A percentile compares a stretch with the other conserved stretches of the same genome.
Evolutionary conservation across 257 asterid genomes (phyloP).

Genomic region (Vinca minor): DNA sequence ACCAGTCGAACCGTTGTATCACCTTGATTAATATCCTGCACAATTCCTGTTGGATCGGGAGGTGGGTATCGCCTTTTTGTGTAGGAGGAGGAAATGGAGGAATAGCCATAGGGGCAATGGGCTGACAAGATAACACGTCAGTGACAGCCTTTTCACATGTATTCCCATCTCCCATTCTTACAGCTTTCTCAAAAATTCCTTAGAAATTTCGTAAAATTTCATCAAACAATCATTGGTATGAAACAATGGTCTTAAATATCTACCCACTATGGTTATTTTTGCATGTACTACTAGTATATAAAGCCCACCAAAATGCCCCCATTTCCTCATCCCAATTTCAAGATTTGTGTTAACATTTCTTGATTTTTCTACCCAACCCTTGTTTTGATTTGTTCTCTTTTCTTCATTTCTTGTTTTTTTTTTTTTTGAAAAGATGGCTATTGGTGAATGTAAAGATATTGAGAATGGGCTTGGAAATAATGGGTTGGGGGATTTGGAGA

Average conservation of each 20-base stretch:
- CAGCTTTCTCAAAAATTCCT: slow-evolving; percentile 11
- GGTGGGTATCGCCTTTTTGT: too few relatives aligned
- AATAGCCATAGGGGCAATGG: too few relatives aligned
- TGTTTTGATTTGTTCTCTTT: neutral
- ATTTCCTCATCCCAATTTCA: neutral
- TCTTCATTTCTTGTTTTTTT: neutral
- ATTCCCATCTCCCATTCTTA: slow-evolving; percentile 3
- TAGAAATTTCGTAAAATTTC: neutral
- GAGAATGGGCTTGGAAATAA: slow-evolving; percentile 30
- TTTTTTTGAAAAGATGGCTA: slow-evolving; percentile 31
- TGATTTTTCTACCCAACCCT: neutral
- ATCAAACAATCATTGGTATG: slow-evolving; percentile 11
- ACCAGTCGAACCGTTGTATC: too few relatives aligned
- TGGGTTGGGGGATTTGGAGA: slow-evolving; percentile 26
- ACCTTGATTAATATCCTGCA: too few relatives aligned
- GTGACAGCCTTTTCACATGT: slow-evolving; percentile 39
- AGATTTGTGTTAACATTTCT: neutral
- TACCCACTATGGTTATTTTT: neutral
- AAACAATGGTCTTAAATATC: slow-evolving; percentile 8
- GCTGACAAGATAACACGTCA: slow-evolving; percentile 50
- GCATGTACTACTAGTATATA: slow-evolving; percentile 21
- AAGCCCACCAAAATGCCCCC: slow-evolving; percentile 2
- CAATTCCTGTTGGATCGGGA: too few relatives aligned
- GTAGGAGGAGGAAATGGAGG: too few relatives aligned
- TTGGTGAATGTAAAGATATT: slow-evolving; percentile 32